These are phyloP conservation scores for Sanghuangporus weigelae DNA, from an alignment of 1,284 basidiomycete species.

Conservation along the genomic window DNA sequence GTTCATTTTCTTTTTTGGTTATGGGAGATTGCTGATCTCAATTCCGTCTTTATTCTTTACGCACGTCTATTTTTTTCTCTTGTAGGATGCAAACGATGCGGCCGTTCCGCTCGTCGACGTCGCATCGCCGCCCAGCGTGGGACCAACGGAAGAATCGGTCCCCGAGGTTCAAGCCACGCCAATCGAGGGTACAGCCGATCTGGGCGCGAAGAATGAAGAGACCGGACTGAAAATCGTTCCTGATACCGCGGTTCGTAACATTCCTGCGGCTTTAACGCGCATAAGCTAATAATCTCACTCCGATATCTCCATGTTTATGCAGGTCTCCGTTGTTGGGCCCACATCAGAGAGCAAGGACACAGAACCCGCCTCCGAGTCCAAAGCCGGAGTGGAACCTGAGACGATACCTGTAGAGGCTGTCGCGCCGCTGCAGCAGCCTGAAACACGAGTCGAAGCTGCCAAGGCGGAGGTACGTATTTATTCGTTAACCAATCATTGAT, in stretches of 20 bases:
- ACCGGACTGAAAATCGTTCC: background rate
- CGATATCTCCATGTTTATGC: background rate
- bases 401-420: background rate
- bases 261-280: too few species aligned
- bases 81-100: background rate
- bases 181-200: background rate
- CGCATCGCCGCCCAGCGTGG: background rate
- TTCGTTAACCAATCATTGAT: background rate
- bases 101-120: background rate
- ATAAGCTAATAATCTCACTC: too few species aligned
- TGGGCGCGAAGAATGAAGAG: background rate
- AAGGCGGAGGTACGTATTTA: background rate
- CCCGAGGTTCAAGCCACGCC: background rate
- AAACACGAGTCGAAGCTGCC: background rate
- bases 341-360: background rate
- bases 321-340: background rate
- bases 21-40: too few species aligned
- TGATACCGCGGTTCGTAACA: conserved; percentile 1
- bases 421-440: background rate
- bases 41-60: too few species aligned
- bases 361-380: background rate
- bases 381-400: background rate
- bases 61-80: too few species aligned
- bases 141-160: background rate
- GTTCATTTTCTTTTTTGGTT: background rate